A percentile compares a stretch with the other conserved stretches of the same genome.
phyloP scores from a whole-genome alignment of 2,329 filamentous ascomycete genomes.

The Hymenoscyphus infarciens region DNA sequence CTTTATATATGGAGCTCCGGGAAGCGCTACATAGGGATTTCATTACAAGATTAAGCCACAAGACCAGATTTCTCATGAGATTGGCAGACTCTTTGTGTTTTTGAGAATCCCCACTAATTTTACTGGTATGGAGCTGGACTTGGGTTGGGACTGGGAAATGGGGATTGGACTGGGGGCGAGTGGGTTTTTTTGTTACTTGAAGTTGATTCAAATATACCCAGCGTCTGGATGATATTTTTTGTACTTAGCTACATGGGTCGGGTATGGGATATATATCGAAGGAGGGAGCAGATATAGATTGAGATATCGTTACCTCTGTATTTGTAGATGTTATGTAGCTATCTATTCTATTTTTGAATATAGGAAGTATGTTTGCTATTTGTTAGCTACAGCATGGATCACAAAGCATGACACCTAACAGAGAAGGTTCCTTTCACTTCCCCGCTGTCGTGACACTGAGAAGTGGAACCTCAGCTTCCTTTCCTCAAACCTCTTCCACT shows the following conservation, averaged over 20 bases:
- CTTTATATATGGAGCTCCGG: neutral
- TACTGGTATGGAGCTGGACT: neutral
- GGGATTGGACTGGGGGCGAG: neutral
- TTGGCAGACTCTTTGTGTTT: neutral
- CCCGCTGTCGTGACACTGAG: no score
- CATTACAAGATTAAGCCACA: neutral
- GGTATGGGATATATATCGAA: neutral
- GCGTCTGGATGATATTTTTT: neutral
- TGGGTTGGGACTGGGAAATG: neutral
- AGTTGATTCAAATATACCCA: conserved; percentile 1
- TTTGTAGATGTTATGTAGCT: neutral
- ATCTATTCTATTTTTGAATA: neutral
- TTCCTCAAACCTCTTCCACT: no score
- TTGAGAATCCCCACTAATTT: neutral
- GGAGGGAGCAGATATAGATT: neutral
- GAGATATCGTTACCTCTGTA: neutral
- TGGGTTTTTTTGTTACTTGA: neutral
- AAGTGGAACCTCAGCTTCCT: no score
- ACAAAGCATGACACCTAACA: no score
- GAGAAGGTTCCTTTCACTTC: no score
- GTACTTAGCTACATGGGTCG: neutral
- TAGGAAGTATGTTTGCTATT: neutral
- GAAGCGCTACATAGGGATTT: neutral
- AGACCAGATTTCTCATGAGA: no score
- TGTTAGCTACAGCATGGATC: no score